Percentiles rank a stretch among this genome's conserved stretches.
phyloP scores from a whole-genome alignment of 768 basidiomycete species.

The Termitomyces sp. region DNA sequence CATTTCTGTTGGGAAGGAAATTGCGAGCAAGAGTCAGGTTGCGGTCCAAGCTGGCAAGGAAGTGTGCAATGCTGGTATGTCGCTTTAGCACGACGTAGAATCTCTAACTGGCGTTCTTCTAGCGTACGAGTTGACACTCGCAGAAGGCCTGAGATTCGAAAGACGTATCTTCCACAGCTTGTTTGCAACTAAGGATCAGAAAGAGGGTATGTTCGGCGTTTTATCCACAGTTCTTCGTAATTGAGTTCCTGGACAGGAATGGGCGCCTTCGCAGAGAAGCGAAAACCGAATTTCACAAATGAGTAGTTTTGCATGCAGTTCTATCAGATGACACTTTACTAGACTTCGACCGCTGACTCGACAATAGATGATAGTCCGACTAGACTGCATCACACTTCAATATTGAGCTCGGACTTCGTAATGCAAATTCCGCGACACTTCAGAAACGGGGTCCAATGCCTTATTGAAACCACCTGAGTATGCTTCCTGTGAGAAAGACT shows the following conservation, averaged over 20 bases:
- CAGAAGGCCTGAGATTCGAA: conserved; percentile 84
- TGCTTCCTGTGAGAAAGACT: conserved; percentile 33
- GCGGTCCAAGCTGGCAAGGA: conserved; percentile 89
- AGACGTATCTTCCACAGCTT: conserved; percentile 84
- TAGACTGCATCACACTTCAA: not conserved
- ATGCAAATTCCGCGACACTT: not conserved
- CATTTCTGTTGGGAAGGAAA: conserved; percentile 67
- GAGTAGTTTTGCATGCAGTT: conserved; percentile 1
- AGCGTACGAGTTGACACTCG: conserved; percentile 79
- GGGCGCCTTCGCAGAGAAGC: conserved; percentile 91
- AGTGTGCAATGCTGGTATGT: conserved; percentile 80
- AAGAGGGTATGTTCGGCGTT: conserved; percentile 64
- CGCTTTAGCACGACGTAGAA: not conserved
- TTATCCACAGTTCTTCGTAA: not conserved
- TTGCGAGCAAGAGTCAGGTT: conserved; percentile 78
- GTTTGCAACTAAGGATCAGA: conserved; percentile 93
- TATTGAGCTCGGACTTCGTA: not conserved
- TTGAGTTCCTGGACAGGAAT: conserved; percentile 57
- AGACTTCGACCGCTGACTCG: not conserved
- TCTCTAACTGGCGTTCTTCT: conserved; percentile 1
- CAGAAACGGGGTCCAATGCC: not conserved
- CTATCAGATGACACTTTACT: not conserved
- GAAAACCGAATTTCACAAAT: conserved; percentile 79
- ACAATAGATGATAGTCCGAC: not conserved
- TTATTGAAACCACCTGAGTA: conserved; percentile 34